Evolutionary conservation across 129 eudicot genomes (phyloP).

Genomic region (Calendula officinalis): DNA sequence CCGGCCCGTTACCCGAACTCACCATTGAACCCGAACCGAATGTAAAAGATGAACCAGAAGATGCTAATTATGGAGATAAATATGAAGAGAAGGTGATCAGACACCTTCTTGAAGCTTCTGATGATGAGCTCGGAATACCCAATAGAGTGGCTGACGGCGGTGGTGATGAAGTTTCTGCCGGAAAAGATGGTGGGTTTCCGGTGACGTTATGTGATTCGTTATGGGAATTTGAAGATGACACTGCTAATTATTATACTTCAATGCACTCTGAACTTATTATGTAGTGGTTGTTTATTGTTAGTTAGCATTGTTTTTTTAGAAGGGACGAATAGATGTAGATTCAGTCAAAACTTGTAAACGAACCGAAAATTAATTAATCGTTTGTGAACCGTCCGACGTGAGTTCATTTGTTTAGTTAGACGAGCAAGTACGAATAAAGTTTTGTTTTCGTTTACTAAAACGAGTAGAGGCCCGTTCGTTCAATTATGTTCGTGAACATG

Average conservation of each 20-base stretch:
- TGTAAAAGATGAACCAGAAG: slow-evolving; percentile 5
- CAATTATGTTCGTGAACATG: too few relatives aligned
- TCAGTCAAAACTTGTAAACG: too few relatives aligned
- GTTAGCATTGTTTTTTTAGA: slow-evolving; percentile 1
- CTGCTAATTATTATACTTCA: slow-evolving; percentile 56
- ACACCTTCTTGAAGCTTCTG: slow-evolving; percentile 91
- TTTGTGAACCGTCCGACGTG: too few relatives aligned
- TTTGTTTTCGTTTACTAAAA: too few relatives aligned
- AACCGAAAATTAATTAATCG: too few relatives aligned
- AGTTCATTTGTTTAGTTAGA: too few relatives aligned
- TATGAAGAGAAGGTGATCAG: slow-evolving; percentile 46
- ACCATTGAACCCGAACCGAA: slow-evolving; percentile 6
- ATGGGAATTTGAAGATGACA: slow-evolving; percentile 82
- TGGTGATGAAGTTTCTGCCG: slow-evolving; percentile 30
- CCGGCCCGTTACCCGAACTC: slow-evolving; percentile 25
- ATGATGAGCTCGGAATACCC: slow-evolving; percentile 80
- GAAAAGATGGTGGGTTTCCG: slow-evolving; percentile 18
- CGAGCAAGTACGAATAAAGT: too few relatives aligned
- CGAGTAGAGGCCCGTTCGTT: too few relatives aligned
- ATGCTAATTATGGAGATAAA: slow-evolving; percentile 31
- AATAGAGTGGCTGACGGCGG: slow-evolving; percentile 17
- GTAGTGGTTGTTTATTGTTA: slow-evolving; percentile 25
- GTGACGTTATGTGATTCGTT: slow-evolving; percentile 34
- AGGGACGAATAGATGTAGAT: slow-evolving; percentile 8
- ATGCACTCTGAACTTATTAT: slow-evolving; percentile 64